Conservation (phyloP, 768 basidiomycete genomes). For the Pholiota conissans region DNA sequence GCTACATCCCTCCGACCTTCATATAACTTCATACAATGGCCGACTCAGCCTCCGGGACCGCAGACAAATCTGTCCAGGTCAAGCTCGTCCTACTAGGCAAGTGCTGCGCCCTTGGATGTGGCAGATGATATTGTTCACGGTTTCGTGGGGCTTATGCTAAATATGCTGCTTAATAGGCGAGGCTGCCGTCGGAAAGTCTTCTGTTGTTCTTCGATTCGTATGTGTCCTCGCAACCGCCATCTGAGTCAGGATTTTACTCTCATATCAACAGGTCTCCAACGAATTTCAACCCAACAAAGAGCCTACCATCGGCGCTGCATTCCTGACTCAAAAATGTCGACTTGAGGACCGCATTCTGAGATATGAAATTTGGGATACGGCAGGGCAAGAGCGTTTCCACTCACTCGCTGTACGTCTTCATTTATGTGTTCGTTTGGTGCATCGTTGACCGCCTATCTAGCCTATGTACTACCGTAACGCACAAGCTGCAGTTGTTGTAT, state of each 20-base stretch:
- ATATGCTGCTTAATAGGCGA: conserved; percentile 60
- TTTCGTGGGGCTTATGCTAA: conserved; percentile 15
- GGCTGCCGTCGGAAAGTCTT: conserved; percentile 98
- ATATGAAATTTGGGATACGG: conserved; percentile 98
- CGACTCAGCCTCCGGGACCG: conserved; percentile 70
- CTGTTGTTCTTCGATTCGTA: conserved; percentile 96
- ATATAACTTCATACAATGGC: conserved; percentile 47
- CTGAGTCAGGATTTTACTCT: conserved; percentile 11
- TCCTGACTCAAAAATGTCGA: conserved; percentile 93
- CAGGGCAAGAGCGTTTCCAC: conserved; percentile 96
- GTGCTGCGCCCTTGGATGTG: neutral
- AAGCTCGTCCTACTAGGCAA: conserved; percentile 94
- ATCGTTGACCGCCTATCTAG: conserved; percentile 34
- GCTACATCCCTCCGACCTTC: neutral
- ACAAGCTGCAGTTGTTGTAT: conserved; percentile 96
- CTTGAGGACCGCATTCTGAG: conserved; percentile 91
- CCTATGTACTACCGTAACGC: conserved; percentile 99
- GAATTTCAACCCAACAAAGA: conserved; percentile 99
- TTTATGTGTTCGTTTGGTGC: conserved; percentile 9
- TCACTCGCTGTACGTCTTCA: conserved; percentile 78
- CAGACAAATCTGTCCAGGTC: conserved; percentile 93
- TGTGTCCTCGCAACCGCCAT: conserved; percentile 24
- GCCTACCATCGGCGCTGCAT: conserved; percentile 96
- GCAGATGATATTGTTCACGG: conserved; percentile 1
- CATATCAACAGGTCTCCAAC: conserved; percentile 71